Conservation (phyloP, 805 yeast genomes). For the Lipomyces sp. region DNA sequence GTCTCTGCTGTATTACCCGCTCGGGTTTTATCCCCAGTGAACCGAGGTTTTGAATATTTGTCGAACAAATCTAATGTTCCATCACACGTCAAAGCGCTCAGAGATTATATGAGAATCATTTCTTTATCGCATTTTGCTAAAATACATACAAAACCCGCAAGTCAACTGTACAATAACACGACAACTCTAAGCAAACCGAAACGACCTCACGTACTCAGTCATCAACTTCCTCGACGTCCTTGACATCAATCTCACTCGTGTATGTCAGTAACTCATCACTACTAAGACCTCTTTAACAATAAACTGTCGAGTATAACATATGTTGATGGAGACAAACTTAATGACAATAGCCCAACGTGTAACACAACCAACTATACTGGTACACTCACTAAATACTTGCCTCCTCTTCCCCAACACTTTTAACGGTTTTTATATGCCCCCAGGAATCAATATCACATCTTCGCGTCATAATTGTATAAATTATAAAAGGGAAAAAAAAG, state of each 20-base stretch:
- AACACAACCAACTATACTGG: conserved; percentile 5
- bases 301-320: conserved; percentile 1
- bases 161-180: conserved; percentile 3
- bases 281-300: background rate
- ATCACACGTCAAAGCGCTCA: background rate
- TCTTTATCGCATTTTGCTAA: conserved; percentile 4
- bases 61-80: too few relatives aligned
- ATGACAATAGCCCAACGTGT: conserved; percentile 3
- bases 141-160: conserved; percentile 4
- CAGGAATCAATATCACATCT: conserved; percentile 4
- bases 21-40: too few relatives aligned
- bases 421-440: conserved; percentile 3
- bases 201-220: conserved; percentile 3
- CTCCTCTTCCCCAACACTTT: background rate
- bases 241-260: background rate
- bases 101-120: background rate
- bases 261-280: background rate
- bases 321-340: conserved; percentile 2
- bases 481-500: background rate
- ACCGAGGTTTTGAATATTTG: too few relatives aligned
- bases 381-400: background rate
- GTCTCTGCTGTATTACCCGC: too few relatives aligned
- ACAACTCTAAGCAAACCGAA: conserved; percentile 1
- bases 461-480: background rate
- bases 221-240: conserved; percentile 3